A percentile compares a stretch with the other conserved stretches of the same genome.
phyloP scores from a whole-genome alignment of 441 rosid genomes.

The Mallotus japonicus region DNA sequence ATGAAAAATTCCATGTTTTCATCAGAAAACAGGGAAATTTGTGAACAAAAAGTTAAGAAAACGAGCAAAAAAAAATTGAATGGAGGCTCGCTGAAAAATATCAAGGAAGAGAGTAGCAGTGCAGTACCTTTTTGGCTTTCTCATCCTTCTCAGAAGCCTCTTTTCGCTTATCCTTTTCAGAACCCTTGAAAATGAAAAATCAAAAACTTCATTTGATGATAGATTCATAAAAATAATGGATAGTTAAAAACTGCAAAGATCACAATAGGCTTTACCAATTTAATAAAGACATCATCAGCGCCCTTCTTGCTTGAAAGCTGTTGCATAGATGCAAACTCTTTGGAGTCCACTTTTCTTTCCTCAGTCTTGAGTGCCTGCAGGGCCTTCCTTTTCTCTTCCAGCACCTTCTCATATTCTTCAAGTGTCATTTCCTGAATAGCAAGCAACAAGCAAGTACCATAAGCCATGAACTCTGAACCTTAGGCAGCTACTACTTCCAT shows the following conservation, averaged over 20 bases:
- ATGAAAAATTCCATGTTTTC: not conserved
- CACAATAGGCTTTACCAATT: constrained; percentile 49
- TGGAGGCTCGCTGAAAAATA: not conserved
- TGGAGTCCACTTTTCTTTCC: constrained; percentile 75
- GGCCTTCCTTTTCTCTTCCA: constrained; percentile 78
- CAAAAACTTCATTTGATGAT: not conserved
- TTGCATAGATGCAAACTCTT: constrained; percentile 72
- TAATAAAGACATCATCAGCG: constrained; percentile 68
- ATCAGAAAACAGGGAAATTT: no score
- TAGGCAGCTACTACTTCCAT: no score
- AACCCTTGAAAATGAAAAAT: constrained; percentile 45
- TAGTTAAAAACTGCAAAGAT: no score
- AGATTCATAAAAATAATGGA: not conserved
- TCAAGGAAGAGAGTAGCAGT: not conserved
- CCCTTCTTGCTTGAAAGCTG: constrained; percentile 84
- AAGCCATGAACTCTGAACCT: not conserved
- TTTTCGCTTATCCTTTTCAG: constrained; percentile 81
- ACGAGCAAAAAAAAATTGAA: not conserved
- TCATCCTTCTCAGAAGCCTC: constrained; percentile 77
- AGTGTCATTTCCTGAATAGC: constrained; percentile 66
- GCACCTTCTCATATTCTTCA: constrained; percentile 81
- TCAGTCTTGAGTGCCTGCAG: constrained; percentile 59
- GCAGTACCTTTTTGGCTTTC: constrained; percentile 61
- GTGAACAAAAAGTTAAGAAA: not conserved
- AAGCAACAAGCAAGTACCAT: not conserved